A percentile compares a stretch with the other conserved stretches of the same genome.
Conservation (phyloP, 352 stramenopile genomes). For the Globisporangium paroecandrum region DNA sequence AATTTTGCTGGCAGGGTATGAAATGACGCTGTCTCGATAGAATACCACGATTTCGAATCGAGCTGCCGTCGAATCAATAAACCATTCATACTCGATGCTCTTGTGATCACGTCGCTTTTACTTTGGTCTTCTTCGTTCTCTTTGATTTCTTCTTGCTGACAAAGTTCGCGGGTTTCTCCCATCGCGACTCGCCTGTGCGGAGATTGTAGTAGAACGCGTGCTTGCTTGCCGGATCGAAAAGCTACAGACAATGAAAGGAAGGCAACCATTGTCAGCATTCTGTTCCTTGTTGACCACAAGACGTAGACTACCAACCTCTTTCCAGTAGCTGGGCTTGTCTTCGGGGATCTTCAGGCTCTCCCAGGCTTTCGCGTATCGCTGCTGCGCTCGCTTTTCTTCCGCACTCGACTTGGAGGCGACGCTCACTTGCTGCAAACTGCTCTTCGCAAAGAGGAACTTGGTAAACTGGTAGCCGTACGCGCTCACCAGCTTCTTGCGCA, state of each 20-base stretch:
- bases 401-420: conserved; percentile 22
- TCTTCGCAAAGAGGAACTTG: conserved; percentile 41
- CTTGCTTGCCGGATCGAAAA: conserved; percentile 37
- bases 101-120: conserved; percentile 2
- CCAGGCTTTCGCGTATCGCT: conserved; percentile 41
- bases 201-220: conserved; percentile 68
- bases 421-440: conserved; percentile 31
- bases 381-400: conserved; percentile 33
- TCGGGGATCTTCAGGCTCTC: conserved; percentile 27
- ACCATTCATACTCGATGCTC: not conserved
- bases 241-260: conserved; percentile 20
- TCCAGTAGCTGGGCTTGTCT: conserved; percentile 61
- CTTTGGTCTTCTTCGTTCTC: conserved; percentile 26
- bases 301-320: conserved; percentile 36
- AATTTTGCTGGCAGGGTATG: conserved; percentile 81
- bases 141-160: conserved; percentile 16
- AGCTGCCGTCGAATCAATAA: not conserved
- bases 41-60: not conserved
- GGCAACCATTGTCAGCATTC: no score
- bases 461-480: conserved; percentile 53
- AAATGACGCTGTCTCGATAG: conserved; percentile 33
- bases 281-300: not conserved
- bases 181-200: conserved; percentile 61
- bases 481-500: conserved; percentile 35
- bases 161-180: conserved; percentile 45